phyloP scores from a whole-genome alignment of 139 green algal species.

The Volvox africanus region DNA sequence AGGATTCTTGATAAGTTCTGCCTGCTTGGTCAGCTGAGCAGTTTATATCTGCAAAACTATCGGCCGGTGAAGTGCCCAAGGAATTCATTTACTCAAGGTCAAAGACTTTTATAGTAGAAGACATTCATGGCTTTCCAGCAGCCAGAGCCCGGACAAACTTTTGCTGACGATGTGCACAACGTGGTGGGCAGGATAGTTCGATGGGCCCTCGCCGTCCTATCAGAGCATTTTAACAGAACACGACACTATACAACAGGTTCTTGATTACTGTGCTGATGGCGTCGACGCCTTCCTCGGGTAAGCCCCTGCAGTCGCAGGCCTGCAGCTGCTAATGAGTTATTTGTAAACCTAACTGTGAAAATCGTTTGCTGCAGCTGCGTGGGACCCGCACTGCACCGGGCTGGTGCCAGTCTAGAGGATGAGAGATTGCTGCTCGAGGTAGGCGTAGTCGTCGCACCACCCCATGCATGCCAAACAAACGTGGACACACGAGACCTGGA shows the following conservation, averaged over 20 bases:
- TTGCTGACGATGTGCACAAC: slow-evolving; percentile 39
- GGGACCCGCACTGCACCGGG: background rate
- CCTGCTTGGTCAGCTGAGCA: too few relatives aligned
- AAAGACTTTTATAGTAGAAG: too few relatives aligned
- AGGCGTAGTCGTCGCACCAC: background rate
- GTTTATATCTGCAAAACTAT: too few relatives aligned
- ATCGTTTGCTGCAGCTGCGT: slow-evolving; percentile 1
- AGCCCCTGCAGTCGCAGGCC: background rate
- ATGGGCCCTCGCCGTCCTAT: background rate
- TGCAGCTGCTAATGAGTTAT: background rate
- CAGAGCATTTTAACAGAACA: background rate
- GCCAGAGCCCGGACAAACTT: background rate
- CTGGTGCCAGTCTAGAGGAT: background rate
- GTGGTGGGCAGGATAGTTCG: slow-evolving; percentile 3
- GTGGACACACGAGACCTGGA: too few relatives aligned
- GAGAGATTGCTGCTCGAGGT: too few relatives aligned
- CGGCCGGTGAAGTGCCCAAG: too few relatives aligned
- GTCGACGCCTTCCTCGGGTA: slow-evolving; percentile 48
- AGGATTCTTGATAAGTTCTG: too few relatives aligned
- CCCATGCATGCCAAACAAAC: too few relatives aligned
- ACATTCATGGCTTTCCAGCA: background rate
- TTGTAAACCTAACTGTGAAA: too few relatives aligned
- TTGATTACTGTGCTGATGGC: slow-evolving; percentile 52
- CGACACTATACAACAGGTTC: slow-evolving; percentile 7
- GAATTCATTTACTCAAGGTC: too few relatives aligned